These are phyloP conservation scores for Macrocybe sp. DNA, from an alignment of 1,284 basidiomycete species.

Conservation along the genomic window DNA sequence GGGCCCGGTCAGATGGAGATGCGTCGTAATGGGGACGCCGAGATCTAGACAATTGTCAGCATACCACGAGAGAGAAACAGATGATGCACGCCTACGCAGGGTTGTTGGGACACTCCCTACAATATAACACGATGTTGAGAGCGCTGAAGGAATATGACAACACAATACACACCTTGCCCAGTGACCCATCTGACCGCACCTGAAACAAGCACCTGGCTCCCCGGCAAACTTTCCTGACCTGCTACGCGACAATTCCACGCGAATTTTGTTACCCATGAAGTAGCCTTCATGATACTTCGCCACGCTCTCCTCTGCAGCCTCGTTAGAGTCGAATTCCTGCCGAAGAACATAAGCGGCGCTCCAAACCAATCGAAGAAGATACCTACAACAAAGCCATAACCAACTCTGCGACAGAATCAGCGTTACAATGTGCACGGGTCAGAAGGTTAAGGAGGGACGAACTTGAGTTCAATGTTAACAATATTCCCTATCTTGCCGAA, in stretches of 20 bases:
- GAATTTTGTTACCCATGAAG: conserved; percentile 87
- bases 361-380: conserved; percentile 5
- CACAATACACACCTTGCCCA: conserved; percentile 68
- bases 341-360: background rate
- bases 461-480: conserved; percentile 77
- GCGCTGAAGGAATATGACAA: background rate
- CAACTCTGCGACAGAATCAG: conserved; percentile 43
- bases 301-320: conserved; percentile 80
- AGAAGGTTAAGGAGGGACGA: conserved; percentile 26
- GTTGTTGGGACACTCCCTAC: conserved; percentile 69
- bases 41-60: conserved; percentile 10
- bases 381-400: conserved; percentile 82
- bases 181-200: conserved; percentile 75
- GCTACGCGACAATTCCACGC: conserved; percentile 78
- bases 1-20: conserved; percentile 51
- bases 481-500: conserved; percentile 82
- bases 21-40: conserved; percentile 39
- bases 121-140: background rate
- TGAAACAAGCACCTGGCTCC: conserved; percentile 82
- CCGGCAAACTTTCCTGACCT: conserved; percentile 71
- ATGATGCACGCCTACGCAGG: conserved; percentile 29
- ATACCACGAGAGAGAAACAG: background rate
- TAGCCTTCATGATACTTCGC: conserved; percentile 80
- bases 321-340: conserved; percentile 76
- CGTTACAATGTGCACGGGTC: conserved; percentile 8